phyloP scores from a whole-genome alignment of 1,139 yeast species.

The Saccharomyces hybrid region DNA sequence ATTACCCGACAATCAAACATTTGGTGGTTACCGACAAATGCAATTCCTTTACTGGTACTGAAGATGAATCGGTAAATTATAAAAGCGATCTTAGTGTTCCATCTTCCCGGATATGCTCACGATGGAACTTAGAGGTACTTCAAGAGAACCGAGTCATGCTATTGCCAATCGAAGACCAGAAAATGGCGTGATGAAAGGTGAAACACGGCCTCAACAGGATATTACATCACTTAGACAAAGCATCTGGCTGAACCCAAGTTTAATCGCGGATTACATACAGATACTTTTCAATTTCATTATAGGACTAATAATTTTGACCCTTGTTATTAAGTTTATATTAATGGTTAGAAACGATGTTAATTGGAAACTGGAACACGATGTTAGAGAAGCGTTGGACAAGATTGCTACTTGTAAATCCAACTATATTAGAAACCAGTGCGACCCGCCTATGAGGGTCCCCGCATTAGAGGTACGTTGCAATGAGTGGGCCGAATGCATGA shows the following conservation, averaged over 20 bases:
- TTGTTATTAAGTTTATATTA: conserved; percentile 38
- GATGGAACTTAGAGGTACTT: not conserved
- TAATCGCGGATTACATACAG: conserved; percentile 41
- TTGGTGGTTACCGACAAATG: not conserved
- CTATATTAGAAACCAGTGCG: conserved; percentile 50
- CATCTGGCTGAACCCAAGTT: conserved; percentile 5
- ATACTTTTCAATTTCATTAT: conserved; percentile 42
- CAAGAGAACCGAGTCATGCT: not conserved
- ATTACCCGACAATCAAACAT: not conserved
- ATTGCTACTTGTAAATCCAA: conserved; percentile 44
- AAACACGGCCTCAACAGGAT: not conserved
- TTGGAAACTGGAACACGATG: conserved; percentile 35
- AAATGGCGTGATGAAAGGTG: not conserved
- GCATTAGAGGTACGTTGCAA: conserved; percentile 50
- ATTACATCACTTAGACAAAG: not conserved
- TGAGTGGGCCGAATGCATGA: conserved; percentile 58
- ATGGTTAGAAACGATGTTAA: conserved; percentile 49
- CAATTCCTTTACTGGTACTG: not conserved
- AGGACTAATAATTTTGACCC: conserved; percentile 38
- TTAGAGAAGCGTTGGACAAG: conserved; percentile 31
- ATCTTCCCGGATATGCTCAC: not conserved
- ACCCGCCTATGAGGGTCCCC: conserved; percentile 50
- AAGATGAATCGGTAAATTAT: not conserved
- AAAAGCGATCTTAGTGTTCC: not conserved
- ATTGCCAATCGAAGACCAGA: not conserved